Evolutionary conservation across 176 grass and related monocot genomes (phyloP).

Genomic region (Thinopyrum elongatum): DNA sequence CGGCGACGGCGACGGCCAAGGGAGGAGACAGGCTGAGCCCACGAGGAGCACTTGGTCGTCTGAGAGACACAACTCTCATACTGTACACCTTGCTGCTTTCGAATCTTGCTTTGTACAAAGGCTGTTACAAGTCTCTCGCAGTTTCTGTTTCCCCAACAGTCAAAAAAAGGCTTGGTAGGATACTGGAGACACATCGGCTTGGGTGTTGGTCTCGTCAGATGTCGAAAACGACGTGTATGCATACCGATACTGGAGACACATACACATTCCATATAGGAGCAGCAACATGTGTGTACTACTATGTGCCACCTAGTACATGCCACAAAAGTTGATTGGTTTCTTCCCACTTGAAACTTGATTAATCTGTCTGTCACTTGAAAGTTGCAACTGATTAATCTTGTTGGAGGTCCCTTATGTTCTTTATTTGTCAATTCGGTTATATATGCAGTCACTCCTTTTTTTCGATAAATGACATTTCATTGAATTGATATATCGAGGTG

Average conservation of each 20-base stretch:
- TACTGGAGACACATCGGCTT: too few species aligned
- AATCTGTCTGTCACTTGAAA: too few species aligned
- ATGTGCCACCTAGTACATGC: too few species aligned
- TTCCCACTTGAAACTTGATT: not conserved
- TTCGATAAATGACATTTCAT: too few species aligned
- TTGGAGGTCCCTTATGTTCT: too few species aligned
- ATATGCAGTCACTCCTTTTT: too few species aligned
- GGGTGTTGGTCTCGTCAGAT: not conserved
- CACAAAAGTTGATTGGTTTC: not conserved
- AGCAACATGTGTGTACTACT: too few species aligned
- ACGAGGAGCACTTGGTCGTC: not conserved
- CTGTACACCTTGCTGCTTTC: not conserved
- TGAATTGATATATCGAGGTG: too few species aligned
- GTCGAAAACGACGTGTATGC: not conserved
- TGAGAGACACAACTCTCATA: not conserved
- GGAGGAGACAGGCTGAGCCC: conserved; percentile 10
- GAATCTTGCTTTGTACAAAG: not conserved
- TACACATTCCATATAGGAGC: not conserved
- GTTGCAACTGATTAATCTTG: too few species aligned
- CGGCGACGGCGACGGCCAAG: not conserved
- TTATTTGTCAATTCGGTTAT: not conserved
- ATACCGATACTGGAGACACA: not conserved
- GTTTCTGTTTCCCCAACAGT: not conserved
- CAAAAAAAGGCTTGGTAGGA: not conserved
- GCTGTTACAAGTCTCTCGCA: not conserved